Percentiles rank a stretch among this genome's conserved stretches.
phyloP scores from a whole-genome alignment of 108 stramenopile species.

The Skeletonema menzelii region DNA sequence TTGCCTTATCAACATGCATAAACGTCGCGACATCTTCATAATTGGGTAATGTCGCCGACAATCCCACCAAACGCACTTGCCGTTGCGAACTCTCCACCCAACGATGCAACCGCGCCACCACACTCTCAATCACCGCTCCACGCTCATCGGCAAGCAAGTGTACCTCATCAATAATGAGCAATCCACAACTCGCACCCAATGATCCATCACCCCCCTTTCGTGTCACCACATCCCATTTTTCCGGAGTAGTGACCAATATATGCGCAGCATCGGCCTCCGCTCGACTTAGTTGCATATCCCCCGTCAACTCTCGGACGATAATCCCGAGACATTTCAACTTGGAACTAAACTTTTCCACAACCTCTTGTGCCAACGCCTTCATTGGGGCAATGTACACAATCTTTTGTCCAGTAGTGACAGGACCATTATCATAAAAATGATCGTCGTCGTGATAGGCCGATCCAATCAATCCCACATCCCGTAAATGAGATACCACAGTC shows the following conservation, averaged over 20 bases:
- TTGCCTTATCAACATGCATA: constrained; percentile 72
- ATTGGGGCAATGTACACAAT: constrained; percentile 99
- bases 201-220: constrained; percentile 90
- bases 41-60: constrained; percentile 85
- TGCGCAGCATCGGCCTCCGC: constrained; percentile 91
- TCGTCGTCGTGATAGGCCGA: constrained; percentile 19
- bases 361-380: constrained; percentile 99
- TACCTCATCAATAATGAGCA: constrained; percentile 99
- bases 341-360: constrained; percentile 95
- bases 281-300: constrained; percentile 98
- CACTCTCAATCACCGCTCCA: constrained; percentile 97
- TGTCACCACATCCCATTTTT: constrained; percentile 88
- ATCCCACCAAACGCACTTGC: constrained; percentile 93
- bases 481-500: constrained; percentile 80
- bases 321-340: constrained; percentile 87
- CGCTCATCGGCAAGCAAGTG: constrained; percentile 97
- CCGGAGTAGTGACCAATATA: constrained; percentile 81
- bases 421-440: constrained; percentile 31
- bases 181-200: constrained; percentile 89
- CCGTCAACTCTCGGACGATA: constrained; percentile 95
- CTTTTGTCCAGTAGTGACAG: constrained; percentile 64
- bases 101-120: constrained; percentile 95
- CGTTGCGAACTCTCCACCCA: constrained; percentile 93
- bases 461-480: constrained; percentile 76
- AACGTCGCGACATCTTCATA: constrained; percentile 91